Percentiles rank a stretch among this genome's conserved stretches.
These are phyloP conservation scores for Psilocybe tampanensis DNA, from an alignment of 768 basidiomycete species.

Conservation along the genomic window DNA sequence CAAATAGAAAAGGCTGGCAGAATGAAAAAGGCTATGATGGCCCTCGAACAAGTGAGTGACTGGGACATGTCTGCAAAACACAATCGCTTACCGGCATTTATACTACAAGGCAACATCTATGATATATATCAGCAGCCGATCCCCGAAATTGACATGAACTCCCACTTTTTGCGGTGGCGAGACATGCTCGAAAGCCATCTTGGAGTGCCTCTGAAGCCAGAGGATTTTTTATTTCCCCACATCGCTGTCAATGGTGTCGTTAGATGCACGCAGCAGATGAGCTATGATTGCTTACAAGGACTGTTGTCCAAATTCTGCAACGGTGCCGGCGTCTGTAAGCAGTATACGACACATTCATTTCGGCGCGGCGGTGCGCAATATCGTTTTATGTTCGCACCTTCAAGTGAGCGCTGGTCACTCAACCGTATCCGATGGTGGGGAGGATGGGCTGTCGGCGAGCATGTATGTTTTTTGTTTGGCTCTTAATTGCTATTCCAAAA, in stretches of 20 bases:
- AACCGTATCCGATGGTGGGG: constrained; percentile 42
- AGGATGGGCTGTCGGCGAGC: constrained; percentile 40
- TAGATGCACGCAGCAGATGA: constrained; percentile 24
- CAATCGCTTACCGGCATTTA: too few relatives aligned
- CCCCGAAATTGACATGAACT: constrained; percentile 29
- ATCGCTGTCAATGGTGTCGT: constrained; percentile 7
- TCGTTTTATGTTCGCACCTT: constrained; percentile 38
- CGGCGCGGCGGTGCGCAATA: constrained; percentile 41
- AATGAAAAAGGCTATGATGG: constrained; percentile 25
- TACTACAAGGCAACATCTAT: constrained; percentile 30
- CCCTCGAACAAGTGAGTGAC: constrained; percentile 17
- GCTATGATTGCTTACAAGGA: constrained; percentile 28
- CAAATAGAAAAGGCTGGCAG: constrained; percentile 32
- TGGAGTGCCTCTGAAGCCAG: not conserved
- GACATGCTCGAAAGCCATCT: constrained; percentile 17
- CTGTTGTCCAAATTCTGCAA: constrained; percentile 28
- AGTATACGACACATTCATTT: constrained; percentile 37
- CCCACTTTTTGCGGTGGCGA: constrained; percentile 28
- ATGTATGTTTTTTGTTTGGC: constrained; percentile 25
- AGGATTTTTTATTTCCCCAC: not conserved
- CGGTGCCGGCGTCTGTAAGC: constrained; percentile 14
- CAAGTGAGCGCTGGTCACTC: constrained; percentile 37
- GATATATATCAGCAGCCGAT: constrained; percentile 37
- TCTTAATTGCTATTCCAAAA: not conserved
- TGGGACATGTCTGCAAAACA: too few relatives aligned